phyloP scores from a whole-genome alignment of 2,329 filamentous ascomycete species.

The Tolypocladium sp. region DNA sequence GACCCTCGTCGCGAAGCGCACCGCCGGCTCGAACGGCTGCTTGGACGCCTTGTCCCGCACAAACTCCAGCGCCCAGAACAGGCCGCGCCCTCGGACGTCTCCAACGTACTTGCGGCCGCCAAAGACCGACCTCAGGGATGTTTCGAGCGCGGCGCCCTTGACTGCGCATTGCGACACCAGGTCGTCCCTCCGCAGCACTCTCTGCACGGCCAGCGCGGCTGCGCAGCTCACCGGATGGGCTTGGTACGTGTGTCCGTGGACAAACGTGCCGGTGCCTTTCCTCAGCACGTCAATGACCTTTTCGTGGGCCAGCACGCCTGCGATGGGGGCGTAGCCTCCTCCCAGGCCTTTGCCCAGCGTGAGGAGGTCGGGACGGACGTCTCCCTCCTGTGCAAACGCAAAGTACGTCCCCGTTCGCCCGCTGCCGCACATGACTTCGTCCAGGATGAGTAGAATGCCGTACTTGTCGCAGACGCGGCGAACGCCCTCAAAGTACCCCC shows the following conservation, averaged over 20 bases:
- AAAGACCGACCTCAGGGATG: constrained; percentile 32
- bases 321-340: constrained; percentile 53
- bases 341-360: constrained; percentile 59
- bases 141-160: constrained; percentile 41
- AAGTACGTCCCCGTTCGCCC: constrained; percentile 51
- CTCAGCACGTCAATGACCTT: constrained; percentile 37
- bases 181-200: constrained; percentile 45
- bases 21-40: constrained; percentile 20
- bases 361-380: constrained; percentile 52
- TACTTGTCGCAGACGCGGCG: constrained; percentile 59
- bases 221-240: constrained; percentile 50
- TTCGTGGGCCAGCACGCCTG: constrained; percentile 46
- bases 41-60: constrained; percentile 24
- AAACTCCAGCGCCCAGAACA: constrained; percentile 40
- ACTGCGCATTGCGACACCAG: constrained; percentile 47
- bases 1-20: constrained; percentile 17
- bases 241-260: constrained; percentile 54
- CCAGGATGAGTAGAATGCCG: constrained; percentile 66
- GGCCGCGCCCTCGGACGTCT: constrained; percentile 49
- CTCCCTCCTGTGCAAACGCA: constrained; percentile 50
- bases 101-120: constrained; percentile 41
- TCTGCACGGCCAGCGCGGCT: constrained; percentile 53
- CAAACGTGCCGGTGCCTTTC: constrained; percentile 24
- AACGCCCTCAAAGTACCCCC: constrained; percentile 63
- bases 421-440: constrained; percentile 68